phyloP scores from a whole-genome alignment of 163 green algal species.

The Prototheca cutis region DNA sequence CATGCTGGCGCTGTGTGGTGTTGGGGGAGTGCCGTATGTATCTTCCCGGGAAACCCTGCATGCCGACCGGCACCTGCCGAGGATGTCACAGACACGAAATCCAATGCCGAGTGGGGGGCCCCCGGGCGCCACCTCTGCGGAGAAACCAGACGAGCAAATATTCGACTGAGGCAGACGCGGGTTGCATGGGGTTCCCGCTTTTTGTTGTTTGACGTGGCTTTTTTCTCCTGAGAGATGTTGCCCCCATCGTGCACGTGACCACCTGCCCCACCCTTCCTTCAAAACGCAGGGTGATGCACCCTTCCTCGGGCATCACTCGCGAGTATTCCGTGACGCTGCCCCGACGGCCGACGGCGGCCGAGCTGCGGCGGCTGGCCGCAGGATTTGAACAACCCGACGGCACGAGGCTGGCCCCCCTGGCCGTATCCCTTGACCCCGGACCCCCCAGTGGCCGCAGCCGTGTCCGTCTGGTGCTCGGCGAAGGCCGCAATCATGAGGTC shows the following conservation, averaged over 20 bases:
- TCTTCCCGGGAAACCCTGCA: too few species aligned
- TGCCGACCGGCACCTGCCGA: too few species aligned
- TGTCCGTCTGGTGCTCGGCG: constrained; percentile 54
- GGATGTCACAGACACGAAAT: too few species aligned
- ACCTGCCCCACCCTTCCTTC: too few species aligned
- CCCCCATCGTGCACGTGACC: too few species aligned
- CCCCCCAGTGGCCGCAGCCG: constrained; percentile 21
- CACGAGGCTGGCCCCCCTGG: constrained; percentile 31
- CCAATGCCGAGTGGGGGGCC: too few species aligned
- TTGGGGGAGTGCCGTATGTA: not conserved
- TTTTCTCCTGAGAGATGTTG: too few species aligned
- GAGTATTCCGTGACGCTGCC: constrained; percentile 70
- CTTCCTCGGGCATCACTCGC: constrained; percentile 64
- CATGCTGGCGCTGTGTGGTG: not conserved
- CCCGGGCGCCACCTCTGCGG: too few species aligned
- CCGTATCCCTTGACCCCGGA: constrained; percentile 23
- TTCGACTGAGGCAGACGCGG: too few species aligned
- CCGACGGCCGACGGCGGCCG: constrained; percentile 19
- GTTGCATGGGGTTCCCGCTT: too few species aligned
- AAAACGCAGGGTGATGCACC: constrained; percentile 59
- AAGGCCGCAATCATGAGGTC: constrained; percentile 74
- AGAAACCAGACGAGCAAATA: too few species aligned
- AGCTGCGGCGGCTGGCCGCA: constrained; percentile 32
- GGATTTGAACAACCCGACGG: constrained; percentile 34
- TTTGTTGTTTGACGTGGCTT: too few species aligned